Evolutionary conservation across 75 land plant genomes (phyloP), one percentile per base, ranked within the genome.

Genomic region (Selaginella tamariscina): DNA sequence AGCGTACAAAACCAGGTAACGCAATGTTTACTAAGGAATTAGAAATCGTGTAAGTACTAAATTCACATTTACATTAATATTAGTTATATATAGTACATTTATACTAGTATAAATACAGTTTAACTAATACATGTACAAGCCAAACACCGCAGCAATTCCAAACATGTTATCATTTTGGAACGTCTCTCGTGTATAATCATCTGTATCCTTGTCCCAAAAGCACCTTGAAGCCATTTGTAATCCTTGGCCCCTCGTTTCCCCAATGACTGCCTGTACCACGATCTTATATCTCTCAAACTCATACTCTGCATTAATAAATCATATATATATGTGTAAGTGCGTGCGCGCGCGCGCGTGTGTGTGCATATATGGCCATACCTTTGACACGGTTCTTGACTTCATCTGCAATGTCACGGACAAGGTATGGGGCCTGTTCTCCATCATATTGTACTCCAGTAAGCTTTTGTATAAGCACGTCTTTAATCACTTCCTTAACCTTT

Each of bases 281-380:
- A 75, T 75, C 56, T 75, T 75, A 70, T 75, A 75, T 59, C 78
- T 71, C 31, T 71, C 74, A 56, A 72, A 75, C 44, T 66, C 64
- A 67, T 71, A 68, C n/a, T 75, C 78, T 75, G 69, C 31, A 72
- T 29, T 31, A 60, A 62, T 67, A 70, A 5, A 5, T 5, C 49
- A 39, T 39, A 5, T 15, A 5, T 5, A 15, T 39, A 15, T 5
- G 15, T 39, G 11, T 5, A 39, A 39, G 49, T n/a, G n/a, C n/a
- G n/a, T n/a, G n/a, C n/a, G n/a, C n/a, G n/a, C n/a, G n/a, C n/a
- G 49, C 49, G 49, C 49, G 15, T 5, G 49, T 39, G 15, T 39
- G 49, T n/a, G n/a, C n/a, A 39, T 39, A 5, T 39, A 5, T 5
- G 49, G 15, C 49, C 49, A 5, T 39, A 59, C 62, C 62, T 59